phyloP scores from a whole-genome alignment of 2,329 filamentous ascomycete species.

The Aspergillus versicolor region DNA sequence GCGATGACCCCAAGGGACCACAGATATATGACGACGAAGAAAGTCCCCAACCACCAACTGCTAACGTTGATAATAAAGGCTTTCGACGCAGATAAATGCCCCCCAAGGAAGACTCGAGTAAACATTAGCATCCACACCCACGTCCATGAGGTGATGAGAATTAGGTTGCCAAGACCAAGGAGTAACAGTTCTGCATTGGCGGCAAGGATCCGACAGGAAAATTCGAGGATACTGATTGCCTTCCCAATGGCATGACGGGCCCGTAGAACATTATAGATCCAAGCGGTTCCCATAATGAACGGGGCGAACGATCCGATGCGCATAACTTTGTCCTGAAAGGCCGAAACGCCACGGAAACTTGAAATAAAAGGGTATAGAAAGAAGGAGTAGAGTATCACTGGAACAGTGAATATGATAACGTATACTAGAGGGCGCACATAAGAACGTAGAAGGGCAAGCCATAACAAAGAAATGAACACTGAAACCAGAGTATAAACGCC shows the following conservation, averaged over 20 bases:
- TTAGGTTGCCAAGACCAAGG: conserved; percentile 77
- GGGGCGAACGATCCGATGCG: conserved; percentile 81
- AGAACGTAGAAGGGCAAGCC: conserved; percentile 83
- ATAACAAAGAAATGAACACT: conserved; percentile 80
- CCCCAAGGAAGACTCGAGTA: conserved; percentile 89
- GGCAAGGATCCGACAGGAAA: conserved; percentile 81
- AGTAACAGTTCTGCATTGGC: conserved; percentile 80
- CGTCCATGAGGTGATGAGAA: conserved; percentile 78
- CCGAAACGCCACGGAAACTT: conserved; percentile 78
- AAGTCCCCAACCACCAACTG: conserved; percentile 93
- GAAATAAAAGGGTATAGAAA: conserved; percentile 87
- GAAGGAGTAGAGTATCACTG: conserved; percentile 82
- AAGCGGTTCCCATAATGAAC: conserved; percentile 68
- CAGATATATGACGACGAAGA: conserved; percentile 90
- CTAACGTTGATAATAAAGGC: conserved; percentile 81
- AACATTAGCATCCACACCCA: conserved; percentile 99
- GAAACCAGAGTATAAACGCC: conserved; percentile 90
- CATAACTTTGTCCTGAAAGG: conserved; percentile 86
- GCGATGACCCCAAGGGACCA: conserved; percentile 90
- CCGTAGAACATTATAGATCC: conserved; percentile 80
- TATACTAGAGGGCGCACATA: conserved; percentile 84
- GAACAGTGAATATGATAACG: conserved; percentile 78
- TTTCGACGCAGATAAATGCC: conserved; percentile 64
- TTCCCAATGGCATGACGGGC: conserved; percentile 77
- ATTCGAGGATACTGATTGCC: conserved; percentile 86